Conservation (phyloP, 495 filamentous ascomycete genomes). For the Aspergillus saccharolyticus region DNA sequence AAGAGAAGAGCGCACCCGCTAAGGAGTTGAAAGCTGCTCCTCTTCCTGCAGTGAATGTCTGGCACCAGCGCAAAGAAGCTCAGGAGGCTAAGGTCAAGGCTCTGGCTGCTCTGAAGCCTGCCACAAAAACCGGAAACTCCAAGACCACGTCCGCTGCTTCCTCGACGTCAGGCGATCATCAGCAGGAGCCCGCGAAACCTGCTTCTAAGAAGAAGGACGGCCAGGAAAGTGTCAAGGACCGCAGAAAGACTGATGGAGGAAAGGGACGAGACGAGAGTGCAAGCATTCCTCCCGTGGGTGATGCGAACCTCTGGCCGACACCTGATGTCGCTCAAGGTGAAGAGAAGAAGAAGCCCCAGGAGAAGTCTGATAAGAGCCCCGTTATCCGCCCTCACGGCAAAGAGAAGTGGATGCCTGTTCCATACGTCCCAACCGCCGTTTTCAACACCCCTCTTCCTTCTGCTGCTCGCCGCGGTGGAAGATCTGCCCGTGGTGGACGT, state of each 20-base stretch:
- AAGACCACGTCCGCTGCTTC: slow-evolving; percentile 34
- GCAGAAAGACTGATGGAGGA: slow-evolving; percentile 39
- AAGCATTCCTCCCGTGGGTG: slow-evolving; percentile 55
- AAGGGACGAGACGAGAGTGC: slow-evolving; percentile 43
- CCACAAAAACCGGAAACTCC: slow-evolving; percentile 25
- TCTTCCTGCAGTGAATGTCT: slow-evolving; percentile 76
- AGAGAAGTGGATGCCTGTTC: slow-evolving; percentile 67
- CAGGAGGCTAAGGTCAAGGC: slow-evolving; percentile 62
- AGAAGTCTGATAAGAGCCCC: slow-evolving; percentile 52
- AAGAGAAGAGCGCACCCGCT: slow-evolving; percentile 50
- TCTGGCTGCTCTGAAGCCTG: slow-evolving; percentile 26
- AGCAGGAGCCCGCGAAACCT: slow-evolving; percentile 40
- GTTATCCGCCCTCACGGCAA: slow-evolving; percentile 54
- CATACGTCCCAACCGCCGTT: slow-evolving; percentile 70
- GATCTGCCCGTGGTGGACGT: slow-evolving; percentile 48
- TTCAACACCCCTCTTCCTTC: slow-evolving; percentile 75
- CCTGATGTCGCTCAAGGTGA: slow-evolving; percentile 72
- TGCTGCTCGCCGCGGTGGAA: slow-evolving; percentile 57
- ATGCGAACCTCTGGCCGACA: slow-evolving; percentile 82
- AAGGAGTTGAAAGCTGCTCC: slow-evolving; percentile 75
- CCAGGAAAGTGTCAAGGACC: slow-evolving; percentile 30
- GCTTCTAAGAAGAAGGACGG: slow-evolving; percentile 45
- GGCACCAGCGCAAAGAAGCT: slow-evolving; percentile 70
- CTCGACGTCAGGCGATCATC: slow-evolving; percentile 29
- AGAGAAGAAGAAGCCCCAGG: slow-evolving; percentile 65